These are phyloP conservation scores for Balakata baccata DNA, from an alignment of 345 rosid species.

Conservation along the genomic window DNA sequence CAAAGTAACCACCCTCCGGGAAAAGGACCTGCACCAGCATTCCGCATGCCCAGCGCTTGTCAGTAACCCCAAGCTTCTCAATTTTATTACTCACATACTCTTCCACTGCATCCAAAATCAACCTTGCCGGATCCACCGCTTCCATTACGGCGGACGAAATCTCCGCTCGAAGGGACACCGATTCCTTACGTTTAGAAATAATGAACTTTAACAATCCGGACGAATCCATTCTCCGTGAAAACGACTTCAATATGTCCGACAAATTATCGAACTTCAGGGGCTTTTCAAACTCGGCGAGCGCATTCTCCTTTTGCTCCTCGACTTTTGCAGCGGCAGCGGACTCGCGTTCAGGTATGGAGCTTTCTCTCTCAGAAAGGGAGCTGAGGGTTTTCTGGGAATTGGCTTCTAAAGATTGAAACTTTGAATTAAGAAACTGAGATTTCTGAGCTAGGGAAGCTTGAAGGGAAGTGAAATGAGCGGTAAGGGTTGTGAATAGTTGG, in stretches of 20 bases:
- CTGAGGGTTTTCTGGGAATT: conserved; percentile 26
- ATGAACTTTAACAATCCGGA: conserved; percentile 35
- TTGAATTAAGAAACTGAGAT: conserved; percentile 41
- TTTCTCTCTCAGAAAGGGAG: conserved; percentile 34
- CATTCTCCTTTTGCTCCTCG: conserved; percentile 31
- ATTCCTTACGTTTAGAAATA: conserved; percentile 46
- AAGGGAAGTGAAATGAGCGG: conserved; percentile 44
- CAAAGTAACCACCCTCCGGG: conserved; percentile 25
- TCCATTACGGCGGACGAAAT: conserved; percentile 37
- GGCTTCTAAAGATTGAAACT: conserved; percentile 39
- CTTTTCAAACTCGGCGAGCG: conserved; percentile 34
- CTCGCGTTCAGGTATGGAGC: conserved; percentile 43
- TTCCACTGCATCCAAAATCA: conserved; percentile 53
- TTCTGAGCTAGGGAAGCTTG: conserved; percentile 34
- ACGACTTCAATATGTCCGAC: conserved; percentile 33
- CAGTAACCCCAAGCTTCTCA: conserved; percentile 43
- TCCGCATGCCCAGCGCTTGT: conserved; percentile 62
- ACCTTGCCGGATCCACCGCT: conserved; percentile 48
- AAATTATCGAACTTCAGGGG: conserved; percentile 15
- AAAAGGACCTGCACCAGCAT: conserved; percentile 51
- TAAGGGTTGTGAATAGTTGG: conserved; percentile 39
- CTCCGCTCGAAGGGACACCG: conserved; percentile 44
- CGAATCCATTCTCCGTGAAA: conserved; percentile 45
- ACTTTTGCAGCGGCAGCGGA: conserved; percentile 32
- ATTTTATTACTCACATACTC: conserved; percentile 41